Conservation (phyloP, 1,284 basidiomycete genomes). For the Trichosporon ovoides region DNA sequence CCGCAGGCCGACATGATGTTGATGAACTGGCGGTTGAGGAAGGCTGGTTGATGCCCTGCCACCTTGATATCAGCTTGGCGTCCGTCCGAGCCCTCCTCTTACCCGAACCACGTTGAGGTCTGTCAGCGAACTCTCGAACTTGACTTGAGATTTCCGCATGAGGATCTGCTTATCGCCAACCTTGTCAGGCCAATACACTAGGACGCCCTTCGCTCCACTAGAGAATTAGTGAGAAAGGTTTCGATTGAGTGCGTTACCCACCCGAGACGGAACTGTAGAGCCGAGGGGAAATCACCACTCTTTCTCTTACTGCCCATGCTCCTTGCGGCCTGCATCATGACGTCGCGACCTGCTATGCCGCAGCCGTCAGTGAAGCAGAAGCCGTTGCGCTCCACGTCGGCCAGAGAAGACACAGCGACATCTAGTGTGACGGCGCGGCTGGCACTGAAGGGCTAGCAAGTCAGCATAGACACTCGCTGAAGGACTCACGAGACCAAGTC, state of each 20-base stretch:
- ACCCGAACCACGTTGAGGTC: constrained; percentile 44
- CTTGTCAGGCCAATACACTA: constrained; percentile 40
- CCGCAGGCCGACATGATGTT: constrained; percentile 46
- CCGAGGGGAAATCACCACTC: constrained; percentile 34
- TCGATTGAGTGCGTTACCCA: constrained; percentile 14
- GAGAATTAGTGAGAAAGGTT: background rate
- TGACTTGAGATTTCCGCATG: constrained; percentile 41
- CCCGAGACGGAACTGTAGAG: constrained; percentile 47
- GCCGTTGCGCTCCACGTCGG: constrained; percentile 24
- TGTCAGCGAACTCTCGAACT: constrained; percentile 37
- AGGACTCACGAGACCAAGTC: constrained; percentile 40
- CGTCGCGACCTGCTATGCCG: constrained; percentile 35
- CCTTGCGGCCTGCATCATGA: constrained; percentile 38
- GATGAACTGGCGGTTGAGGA: constrained; percentile 49
- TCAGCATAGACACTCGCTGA: background rate
- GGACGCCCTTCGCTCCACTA: constrained; percentile 49
- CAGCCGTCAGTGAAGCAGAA: constrained; percentile 47
- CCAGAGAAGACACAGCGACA: constrained; percentile 3
- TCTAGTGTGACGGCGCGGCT: constrained; percentile 36
- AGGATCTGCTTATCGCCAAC: constrained; percentile 30
- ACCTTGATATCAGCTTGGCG: constrained; percentile 23
- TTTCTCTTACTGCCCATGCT: constrained; percentile 32
- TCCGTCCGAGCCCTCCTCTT: constrained; percentile 6
- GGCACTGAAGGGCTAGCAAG: constrained; percentile 36
- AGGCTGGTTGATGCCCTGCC: constrained; percentile 44